Evolutionary conservation across 2,329 filamentous ascomycete genomes (phyloP).

Genomic region (Botrytis fragariae): DNA sequence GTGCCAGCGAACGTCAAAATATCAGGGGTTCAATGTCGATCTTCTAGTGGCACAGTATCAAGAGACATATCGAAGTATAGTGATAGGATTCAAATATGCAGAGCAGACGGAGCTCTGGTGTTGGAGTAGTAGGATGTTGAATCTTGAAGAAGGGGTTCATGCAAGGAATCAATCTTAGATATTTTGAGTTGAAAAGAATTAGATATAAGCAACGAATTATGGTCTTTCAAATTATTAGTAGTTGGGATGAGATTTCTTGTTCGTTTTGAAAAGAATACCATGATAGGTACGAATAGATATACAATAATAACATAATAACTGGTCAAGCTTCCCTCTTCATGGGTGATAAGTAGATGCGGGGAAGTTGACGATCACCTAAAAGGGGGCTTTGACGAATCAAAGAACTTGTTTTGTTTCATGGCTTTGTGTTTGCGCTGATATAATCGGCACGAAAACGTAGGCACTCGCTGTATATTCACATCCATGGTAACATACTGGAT

Average conservation of each 20-base stretch:
- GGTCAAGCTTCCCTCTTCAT: neutral
- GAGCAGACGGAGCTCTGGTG: neutral
- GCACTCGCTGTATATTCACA: neutral
- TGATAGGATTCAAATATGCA: neutral
- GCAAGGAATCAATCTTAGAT: neutral
- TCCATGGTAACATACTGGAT: neutral
- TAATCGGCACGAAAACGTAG: neutral
- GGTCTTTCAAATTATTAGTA: neutral
- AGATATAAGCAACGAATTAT: neutral
- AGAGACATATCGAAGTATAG: neutral
- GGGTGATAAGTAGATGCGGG: slow-evolving; percentile 1
- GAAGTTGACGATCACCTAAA: slow-evolving; percentile 10
- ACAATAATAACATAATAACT: neutral
- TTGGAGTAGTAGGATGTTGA: neutral
- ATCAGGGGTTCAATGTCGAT: neutral
- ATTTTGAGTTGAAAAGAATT: neutral
- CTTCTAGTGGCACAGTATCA: neutral
- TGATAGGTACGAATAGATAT: neutral
- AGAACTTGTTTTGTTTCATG: neutral
- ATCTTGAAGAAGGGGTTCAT: neutral
- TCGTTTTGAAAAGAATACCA: neutral
- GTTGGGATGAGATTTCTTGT: neutral
- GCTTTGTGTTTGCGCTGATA: neutral
- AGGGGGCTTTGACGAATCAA: neutral
- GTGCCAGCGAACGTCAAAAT: slow-evolving; percentile 13